phyloP scores from a whole-genome alignment of 164 flowering plant species.

The Vitis labrusca region DNA sequence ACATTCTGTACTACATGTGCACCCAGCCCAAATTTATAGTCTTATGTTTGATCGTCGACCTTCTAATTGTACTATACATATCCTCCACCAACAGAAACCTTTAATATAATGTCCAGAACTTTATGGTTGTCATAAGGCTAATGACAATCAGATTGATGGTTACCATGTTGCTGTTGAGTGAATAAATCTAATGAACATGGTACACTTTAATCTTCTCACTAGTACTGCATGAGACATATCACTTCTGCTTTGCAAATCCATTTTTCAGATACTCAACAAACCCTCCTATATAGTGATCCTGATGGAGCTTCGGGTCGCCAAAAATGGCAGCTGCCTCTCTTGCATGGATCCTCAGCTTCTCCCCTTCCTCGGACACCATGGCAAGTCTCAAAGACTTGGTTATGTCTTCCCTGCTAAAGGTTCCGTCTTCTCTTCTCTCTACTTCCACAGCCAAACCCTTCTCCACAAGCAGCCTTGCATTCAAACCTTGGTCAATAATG shows the following conservation, averaged over 20 bases:
- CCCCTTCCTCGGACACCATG: conserved; percentile 36
- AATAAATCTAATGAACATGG: too few relatives aligned
- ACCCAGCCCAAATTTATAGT: too few relatives aligned
- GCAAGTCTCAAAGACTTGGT: conserved; percentile 32
- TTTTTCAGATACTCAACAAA: conserved; percentile 25
- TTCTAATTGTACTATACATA: too few relatives aligned
- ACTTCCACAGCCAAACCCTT: conserved; percentile 41
- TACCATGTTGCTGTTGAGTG: too few relatives aligned
- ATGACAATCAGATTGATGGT: too few relatives aligned
- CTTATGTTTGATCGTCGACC: too few relatives aligned
- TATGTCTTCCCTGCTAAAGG: conserved; percentile 25
- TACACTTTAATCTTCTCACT: too few relatives aligned
- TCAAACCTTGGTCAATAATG: conserved; percentile 33
- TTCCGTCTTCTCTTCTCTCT: conserved; percentile 40
- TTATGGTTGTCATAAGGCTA: too few relatives aligned
- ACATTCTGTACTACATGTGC: too few relatives aligned
- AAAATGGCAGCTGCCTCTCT: conserved; percentile 9
- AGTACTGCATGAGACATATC: too few relatives aligned
- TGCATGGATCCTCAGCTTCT: conserved; percentile 10
- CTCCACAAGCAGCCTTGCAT: conserved; percentile 36
- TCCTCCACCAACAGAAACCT: too few relatives aligned
- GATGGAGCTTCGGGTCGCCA: conserved; percentile 23
- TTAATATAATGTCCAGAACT: too few relatives aligned
- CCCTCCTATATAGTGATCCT: conserved; percentile 14
- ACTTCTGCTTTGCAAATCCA: neutral